Base-by-base conservation (phyloP, 768 basidiomycete species). In the Hygrophorus russula region DNA sequence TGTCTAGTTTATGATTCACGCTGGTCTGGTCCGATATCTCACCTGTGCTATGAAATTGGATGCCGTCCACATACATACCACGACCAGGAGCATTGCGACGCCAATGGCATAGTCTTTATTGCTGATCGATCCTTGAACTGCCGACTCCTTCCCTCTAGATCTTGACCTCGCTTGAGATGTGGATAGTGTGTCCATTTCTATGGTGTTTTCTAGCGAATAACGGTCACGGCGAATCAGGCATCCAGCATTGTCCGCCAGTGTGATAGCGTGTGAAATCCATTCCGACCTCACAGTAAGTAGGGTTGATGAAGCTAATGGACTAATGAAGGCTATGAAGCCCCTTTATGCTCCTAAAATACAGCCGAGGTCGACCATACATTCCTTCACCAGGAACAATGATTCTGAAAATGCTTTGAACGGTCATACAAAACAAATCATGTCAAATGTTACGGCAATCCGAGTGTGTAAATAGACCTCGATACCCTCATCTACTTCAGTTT, bases 31-130 rank as follows among this genome's bases (percentile, higher is more conserved):
- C 14, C 12, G 17, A 8, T 17, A 27, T 39, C 60, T 35, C 46
- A 81, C 86, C 72, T 90, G 85, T 9, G 84, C 92, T 32, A 94
- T 68, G 55, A 92, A 94, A 59, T 82, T 93, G 37, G 83, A 85
- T 9, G 71, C 63, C 12, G 92, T 94, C 93, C 93, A 97, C 10
- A 96, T 71, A 29, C 87, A 48, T 30, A 90, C 88, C 40, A 93
- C 89, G 14, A 78, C 45, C 2, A 89, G 56, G 15, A 92, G 73
- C 34, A 91, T 64, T 19, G 64, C 63, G 41, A 91, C 78, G 41
- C 89, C 89, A 20, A 76, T 52, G 24, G 59, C 56, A 53, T 69
- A 74, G 39, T 69, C 61, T 32, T 51, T 60, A 33, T 56, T 59
- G 44, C 56, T 49, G 17, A 57, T 42, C 36, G 47, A 41, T 34